Evolutionary conservation across 1,284 basidiomycete species (phyloP), one percentile per base, ranked within the genome.

Genomic region (Fomitopsis palustris): DNA sequence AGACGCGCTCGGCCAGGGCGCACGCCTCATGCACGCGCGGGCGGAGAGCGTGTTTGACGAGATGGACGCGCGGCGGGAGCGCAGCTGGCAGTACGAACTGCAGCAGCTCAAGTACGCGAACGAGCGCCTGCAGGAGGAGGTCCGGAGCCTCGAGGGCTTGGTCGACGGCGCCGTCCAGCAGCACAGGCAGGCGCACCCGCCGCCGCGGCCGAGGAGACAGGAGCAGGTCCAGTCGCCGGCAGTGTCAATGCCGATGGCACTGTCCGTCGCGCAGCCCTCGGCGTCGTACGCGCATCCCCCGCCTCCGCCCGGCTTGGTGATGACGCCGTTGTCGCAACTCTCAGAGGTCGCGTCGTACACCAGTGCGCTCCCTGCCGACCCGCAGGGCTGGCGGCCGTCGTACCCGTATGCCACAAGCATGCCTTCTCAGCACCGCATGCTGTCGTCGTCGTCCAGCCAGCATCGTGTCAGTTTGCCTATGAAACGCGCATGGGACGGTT

Each of bases 71-170:
- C 72, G 75, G 8, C 76, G 87, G 12, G 85, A 81, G 21, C 87
- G 88, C 39, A 92, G 89, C 63, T 96, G 95, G 94, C 93, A 95
- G 74, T 96, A 94, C 69, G 93, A 95, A 75, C 78, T 96, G 38
- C 90, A 95, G 74, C 91, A 95, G 74, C 79, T 95, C 65, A 82
- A 86, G 70, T 86, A 86, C 67, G 79, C 82, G 56, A 96, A 96
- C 69, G 79, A 85, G 70, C 76, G 87, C 63, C 67, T 96, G 56
- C 75, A 76, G 57, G 89, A 92, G 61, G 91, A 95, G 73, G 77
- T 95, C 35, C 74, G 74, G 21, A 75, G 70, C 31, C 71, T 89
- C 45, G 87, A 88, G 73, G 70, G 53, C 7, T 60, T 61, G 9
- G 25, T 62, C n/a, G 57, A 62, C 8, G 58, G 51, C 29, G 59